A percentile compares a stretch with the other conserved stretches of the same genome.
Conservation (phyloP, 305 asterid species). For the Striga hermonthica region DNA sequence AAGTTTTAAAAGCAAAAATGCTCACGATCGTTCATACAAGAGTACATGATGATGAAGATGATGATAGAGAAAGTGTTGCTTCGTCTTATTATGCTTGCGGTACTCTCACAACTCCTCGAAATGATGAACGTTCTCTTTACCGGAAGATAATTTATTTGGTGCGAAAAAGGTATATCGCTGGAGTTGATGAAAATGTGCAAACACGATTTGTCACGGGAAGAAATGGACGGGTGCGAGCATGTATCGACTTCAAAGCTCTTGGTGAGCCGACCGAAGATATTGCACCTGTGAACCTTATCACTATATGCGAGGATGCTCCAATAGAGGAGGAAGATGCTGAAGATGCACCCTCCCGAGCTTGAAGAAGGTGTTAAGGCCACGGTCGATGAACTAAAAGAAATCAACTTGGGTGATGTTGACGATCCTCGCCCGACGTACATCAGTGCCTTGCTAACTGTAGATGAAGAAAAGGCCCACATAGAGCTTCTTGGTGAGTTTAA, state of each 20-base stretch:
- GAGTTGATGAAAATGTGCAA: too few relatives aligned
- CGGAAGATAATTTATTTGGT: too few relatives aligned
- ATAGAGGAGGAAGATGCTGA: slow-evolving; percentile 11
- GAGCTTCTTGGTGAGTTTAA: too few relatives aligned
- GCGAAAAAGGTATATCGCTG: too few relatives aligned
- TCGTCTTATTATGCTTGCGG: background rate
- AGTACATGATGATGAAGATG: background rate
- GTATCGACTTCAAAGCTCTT: too few relatives aligned
- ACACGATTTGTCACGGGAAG: too few relatives aligned
- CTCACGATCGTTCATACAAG: background rate
- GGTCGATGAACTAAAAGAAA: too few relatives aligned
- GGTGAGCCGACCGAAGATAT: too few relatives aligned
- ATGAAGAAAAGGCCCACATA: too few relatives aligned
- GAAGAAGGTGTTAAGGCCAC: slow-evolving; percentile 3
- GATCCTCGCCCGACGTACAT: background rate
- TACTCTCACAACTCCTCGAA: too few relatives aligned
- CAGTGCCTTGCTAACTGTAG: background rate
- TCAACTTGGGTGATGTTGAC: background rate
- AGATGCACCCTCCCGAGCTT: background rate
- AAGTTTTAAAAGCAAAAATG: background rate
- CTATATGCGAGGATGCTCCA: background rate
- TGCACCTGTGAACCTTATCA: background rate
- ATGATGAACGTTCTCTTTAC: too few relatives aligned
- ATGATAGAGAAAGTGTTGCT: background rate
- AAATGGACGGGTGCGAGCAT: too few relatives aligned